A percentile compares a stretch with the other conserved stretches of the same genome.
phyloP scores from a whole-genome alignment of 345 rosid genomes.

The Noccaea bulbosa region DNA sequence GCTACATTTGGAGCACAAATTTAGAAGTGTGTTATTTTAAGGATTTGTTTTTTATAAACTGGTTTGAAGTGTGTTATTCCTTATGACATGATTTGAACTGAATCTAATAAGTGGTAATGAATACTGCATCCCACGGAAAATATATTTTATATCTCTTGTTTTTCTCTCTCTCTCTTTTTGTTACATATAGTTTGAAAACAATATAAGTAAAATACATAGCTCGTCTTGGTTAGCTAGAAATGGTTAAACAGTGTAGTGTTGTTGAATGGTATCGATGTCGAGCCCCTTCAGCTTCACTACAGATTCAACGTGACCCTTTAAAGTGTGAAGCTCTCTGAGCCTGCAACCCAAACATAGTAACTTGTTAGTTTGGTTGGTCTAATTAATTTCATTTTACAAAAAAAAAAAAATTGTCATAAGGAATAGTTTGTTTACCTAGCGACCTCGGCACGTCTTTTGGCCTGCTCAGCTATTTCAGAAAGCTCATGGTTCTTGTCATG shows the following conservation, averaged over 20 bases:
- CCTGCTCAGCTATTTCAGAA: conserved; percentile 74
- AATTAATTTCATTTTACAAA: background rate
- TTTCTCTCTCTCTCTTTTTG: conserved; percentile 31
- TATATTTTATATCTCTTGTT: conserved; percentile 19
- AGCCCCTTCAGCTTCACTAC: conserved; percentile 91
- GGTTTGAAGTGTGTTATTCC: too few relatives aligned
- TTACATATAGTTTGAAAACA: conserved; percentile 8
- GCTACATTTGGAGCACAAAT: too few relatives aligned
- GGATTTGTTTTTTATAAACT: too few relatives aligned
- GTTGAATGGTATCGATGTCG: conserved; percentile 84
- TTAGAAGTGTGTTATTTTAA: too few relatives aligned
- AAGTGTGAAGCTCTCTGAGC: conserved; percentile 87
- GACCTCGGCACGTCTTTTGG: conserved; percentile 75
- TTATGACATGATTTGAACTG: too few relatives aligned
- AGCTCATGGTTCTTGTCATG: conserved; percentile 53
- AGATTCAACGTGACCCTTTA: conserved; percentile 87
- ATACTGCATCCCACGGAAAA: conserved; percentile 32
- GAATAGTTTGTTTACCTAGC: conserved; percentile 56
- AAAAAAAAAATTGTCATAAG: background rate
- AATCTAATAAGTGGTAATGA: background rate
- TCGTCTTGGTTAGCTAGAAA: conserved; percentile 4
- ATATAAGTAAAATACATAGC: conserved; percentile 16
- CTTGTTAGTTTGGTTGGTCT: background rate
- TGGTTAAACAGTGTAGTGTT: conserved; percentile 79
- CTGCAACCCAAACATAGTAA: conserved; percentile 40